Evolutionary conservation across 139 green algal genomes (phyloP), one percentile per base, ranked within the genome.

Genomic region (Edaphochlamys debaryana): DNA sequence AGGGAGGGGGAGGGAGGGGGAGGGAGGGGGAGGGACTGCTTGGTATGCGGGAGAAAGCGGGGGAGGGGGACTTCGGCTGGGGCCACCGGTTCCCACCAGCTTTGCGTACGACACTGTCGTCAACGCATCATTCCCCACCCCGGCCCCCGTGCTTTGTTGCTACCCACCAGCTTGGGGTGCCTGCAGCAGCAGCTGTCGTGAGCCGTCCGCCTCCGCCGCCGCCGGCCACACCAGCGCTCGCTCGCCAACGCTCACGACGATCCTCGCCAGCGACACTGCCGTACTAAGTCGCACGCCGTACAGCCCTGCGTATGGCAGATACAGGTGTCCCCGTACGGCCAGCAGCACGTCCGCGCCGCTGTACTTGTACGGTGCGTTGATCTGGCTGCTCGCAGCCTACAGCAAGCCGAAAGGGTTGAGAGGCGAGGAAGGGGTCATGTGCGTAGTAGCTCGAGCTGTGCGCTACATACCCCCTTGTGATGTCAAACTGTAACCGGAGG

Each of bases 351-450:
- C 75, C 0, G 23, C 15, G 29, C 75, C 75, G 23, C 22, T 8
- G 41, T 81, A 34, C 60, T 83, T 83, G 45, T 56, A 83, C 34
- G n/a, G n/a, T n/a, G 5, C 36, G n/a, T 19, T 25, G 4, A 83
- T 3, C 2, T 30, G 13, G 45, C 23, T 54, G 45, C 23, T n/a
- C 22, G 63, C 63, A 11, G 63, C 6, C 77, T 83, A 64, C 0
- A 3, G 27, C 32, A 52, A 27, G 13, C 52, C 1, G 45, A 37
- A 23, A 30, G 45, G 69, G 45, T 0, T 4, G 38, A 37, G 1
- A 56, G 40, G 36, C 40, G 40, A 19, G 68, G 32, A 4, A 62
- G 15, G 52, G 17, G 52, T 62, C 17, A 4, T 15, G 52, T 29
- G 52, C 17, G 7, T 27, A 6, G 4, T 7, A 30, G 52, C 17